These are phyloP conservation scores for Cryphonectria japonica DNA, from an alignment of 2,329 filamentous ascomycete genomes.

Conservation along the genomic window DNA sequence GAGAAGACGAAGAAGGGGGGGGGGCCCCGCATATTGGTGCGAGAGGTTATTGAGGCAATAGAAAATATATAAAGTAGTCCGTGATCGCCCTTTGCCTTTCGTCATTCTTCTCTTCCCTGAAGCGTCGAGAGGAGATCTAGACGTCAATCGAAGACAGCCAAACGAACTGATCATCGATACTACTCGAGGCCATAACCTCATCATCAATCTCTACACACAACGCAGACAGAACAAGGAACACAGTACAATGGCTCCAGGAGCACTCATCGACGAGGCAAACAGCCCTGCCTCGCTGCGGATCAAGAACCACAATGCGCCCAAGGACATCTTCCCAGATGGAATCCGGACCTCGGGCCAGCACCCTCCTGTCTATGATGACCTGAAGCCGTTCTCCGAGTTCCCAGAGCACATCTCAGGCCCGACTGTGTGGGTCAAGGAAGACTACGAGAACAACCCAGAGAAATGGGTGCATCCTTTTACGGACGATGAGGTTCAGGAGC, in stretches of 20 bases:
- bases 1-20: not conserved
- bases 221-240: not conserved
- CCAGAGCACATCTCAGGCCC: constrained; percentile 71
- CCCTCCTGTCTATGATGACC: constrained; percentile 64
- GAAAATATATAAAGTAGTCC: constrained; percentile 1
- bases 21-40: not conserved
- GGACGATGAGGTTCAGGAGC: constrained; percentile 66
- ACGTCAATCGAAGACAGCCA: not conserved
- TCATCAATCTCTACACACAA: not conserved
- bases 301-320: constrained; percentile 42
- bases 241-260: constrained; percentile 30
- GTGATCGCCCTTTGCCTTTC: not conserved
- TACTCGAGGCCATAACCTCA: not conserved
- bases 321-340: constrained; percentile 50
- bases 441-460: constrained; percentile 65
- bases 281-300: constrained; percentile 13
- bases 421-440: constrained; percentile 72
- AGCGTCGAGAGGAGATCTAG: not conserved
- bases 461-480: constrained; percentile 76
- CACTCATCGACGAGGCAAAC: constrained; percentile 25
- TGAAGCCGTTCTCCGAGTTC: constrained; percentile 72
- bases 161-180: not conserved
- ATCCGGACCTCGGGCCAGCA: constrained; percentile 70
- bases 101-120: not conserved
- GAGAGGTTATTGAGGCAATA: not conserved